Evolutionary conservation across 2,329 filamentous ascomycete genomes (phyloP).

Genomic region (Furcasterigmium sp.): DNA sequence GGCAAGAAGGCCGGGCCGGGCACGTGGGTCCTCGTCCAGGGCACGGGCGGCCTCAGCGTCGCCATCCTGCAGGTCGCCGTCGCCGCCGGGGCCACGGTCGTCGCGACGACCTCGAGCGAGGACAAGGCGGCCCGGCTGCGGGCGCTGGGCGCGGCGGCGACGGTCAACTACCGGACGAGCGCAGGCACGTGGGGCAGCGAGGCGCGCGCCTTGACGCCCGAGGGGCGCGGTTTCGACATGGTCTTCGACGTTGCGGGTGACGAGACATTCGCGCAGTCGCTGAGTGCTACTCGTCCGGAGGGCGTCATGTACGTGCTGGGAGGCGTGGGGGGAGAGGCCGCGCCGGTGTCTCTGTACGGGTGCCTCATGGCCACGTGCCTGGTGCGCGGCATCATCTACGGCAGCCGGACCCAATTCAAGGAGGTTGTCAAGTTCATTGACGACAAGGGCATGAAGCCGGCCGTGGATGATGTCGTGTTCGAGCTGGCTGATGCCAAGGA

Average conservation of each 20-base stretch:
- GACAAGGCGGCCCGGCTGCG: conserved; percentile 47
- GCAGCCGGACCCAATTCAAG: conserved; percentile 19
- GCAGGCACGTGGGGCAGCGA: conserved; percentile 52
- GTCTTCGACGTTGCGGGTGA: conserved; percentile 63
- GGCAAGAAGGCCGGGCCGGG: conserved; percentile 30
- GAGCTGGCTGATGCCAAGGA: conserved; percentile 22
- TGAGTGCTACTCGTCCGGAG: conserved; percentile 39
- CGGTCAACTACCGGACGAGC: conserved; percentile 56
- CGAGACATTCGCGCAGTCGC: conserved; percentile 49
- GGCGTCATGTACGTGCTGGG: conserved; percentile 24
- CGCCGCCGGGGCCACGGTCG: conserved; percentile 45
- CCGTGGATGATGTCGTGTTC: conserved; percentile 23
- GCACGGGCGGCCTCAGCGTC: conserved; percentile 32
- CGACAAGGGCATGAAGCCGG: conserved; percentile 22
- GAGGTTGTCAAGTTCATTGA: conserved; percentile 25
- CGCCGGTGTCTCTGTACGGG: conserved; percentile 17
- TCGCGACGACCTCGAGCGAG: conserved; percentile 54
- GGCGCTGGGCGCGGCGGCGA: conserved; percentile 49
- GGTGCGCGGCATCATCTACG: conserved; percentile 21
- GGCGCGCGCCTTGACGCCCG: conserved; percentile 41
- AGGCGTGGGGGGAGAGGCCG: conserved; percentile 16
- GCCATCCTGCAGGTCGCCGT: conserved; percentile 29
- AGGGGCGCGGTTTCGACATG: conserved; percentile 51
- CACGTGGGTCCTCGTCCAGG: conserved; percentile 29
- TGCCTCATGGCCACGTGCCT: conserved; percentile 19